Evolutionary conservation across 129 eudicot species (phyloP).

Genomic region (Cynara cardunculus): DNA sequence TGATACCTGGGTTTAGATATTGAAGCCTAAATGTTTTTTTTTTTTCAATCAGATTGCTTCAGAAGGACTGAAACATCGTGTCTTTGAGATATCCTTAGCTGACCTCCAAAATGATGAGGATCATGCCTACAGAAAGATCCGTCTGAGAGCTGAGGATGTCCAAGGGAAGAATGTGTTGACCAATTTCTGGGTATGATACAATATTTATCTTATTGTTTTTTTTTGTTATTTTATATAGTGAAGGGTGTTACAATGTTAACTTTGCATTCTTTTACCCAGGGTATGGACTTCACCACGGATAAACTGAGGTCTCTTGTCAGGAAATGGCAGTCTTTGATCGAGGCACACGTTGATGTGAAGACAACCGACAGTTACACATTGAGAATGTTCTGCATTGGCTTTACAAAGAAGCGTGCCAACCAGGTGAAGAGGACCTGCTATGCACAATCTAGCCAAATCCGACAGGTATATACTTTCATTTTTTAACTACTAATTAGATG

Average conservation of each 20-base stretch:
- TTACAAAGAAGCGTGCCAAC: conserved; percentile 80
- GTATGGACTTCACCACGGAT: conserved; percentile 77
- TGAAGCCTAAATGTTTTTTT: background rate
- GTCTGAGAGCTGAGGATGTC: conserved; percentile 62
- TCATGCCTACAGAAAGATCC: conserved; percentile 58
- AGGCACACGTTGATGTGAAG: conserved; percentile 84
- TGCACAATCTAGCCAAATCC: conserved; percentile 79
- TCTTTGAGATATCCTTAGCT: conserved; percentile 51
- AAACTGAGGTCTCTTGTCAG: conserved; percentile 68
- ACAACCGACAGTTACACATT: conserved; percentile 67
- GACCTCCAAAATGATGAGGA: conserved; percentile 64
- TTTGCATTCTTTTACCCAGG: conserved; percentile 25
- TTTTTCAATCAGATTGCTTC: conserved; percentile 46
- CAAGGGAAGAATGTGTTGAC: conserved; percentile 62
- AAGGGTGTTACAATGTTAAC: background rate
- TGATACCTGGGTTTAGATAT: background rate
- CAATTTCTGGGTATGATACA: conserved; percentile 46
- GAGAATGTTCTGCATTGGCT: conserved; percentile 80
- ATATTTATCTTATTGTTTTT: background rate
- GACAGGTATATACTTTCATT: conserved; percentile 34
- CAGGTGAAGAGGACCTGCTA: conserved; percentile 82
- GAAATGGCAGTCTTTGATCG: conserved; percentile 69
- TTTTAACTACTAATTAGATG: background rate
- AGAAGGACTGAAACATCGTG: conserved; percentile 60
- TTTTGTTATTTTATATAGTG: background rate